Evolutionary conservation across 768 basidiomycete species (phyloP).

Genomic region (Suillus alpinus): DNA sequence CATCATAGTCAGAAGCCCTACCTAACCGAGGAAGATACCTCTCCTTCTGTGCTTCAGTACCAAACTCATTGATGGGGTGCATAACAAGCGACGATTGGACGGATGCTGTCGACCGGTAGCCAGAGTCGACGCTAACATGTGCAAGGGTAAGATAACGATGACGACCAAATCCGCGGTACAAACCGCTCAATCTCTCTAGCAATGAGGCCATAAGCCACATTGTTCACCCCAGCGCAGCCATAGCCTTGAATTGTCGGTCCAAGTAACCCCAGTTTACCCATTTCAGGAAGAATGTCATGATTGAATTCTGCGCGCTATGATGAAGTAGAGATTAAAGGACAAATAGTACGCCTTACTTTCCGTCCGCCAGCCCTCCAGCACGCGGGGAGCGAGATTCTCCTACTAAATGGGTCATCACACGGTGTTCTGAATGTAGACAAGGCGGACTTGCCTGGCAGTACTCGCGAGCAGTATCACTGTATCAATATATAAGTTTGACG

Average conservation of each 20-base stretch:
- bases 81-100: constrained; percentile 97
- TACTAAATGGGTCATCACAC: constrained; percentile 28
- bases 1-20: constrained; percentile 22
- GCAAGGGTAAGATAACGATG: neutral
- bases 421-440: neutral
- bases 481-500: neutral
- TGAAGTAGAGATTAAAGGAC: neutral
- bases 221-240: constrained; percentile 88
- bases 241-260: constrained; percentile 93
- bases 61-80: constrained; percentile 91
- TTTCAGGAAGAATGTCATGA: constrained; percentile 73
- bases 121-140: constrained; percentile 79
- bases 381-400: constrained; percentile 83
- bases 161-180: constrained; percentile 7
- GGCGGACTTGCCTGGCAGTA: constrained; percentile 68
- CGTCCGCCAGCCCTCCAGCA: constrained; percentile 84
- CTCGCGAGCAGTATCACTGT: constrained; percentile 71
- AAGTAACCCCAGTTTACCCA: constrained; percentile 88
- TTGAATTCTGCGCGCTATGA: constrained; percentile 60
- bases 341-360: constrained; percentile 54
- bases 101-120: constrained; percentile 91
- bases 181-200: constrained; percentile 92
- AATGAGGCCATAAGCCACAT: constrained; percentile 92
- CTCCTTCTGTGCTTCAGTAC: constrained; percentile 85
- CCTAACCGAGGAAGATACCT: constrained; percentile 86